Evolutionary conservation across 345 rosid genomes (phyloP).

Genomic region (Cardiospermum halicacabum): DNA sequence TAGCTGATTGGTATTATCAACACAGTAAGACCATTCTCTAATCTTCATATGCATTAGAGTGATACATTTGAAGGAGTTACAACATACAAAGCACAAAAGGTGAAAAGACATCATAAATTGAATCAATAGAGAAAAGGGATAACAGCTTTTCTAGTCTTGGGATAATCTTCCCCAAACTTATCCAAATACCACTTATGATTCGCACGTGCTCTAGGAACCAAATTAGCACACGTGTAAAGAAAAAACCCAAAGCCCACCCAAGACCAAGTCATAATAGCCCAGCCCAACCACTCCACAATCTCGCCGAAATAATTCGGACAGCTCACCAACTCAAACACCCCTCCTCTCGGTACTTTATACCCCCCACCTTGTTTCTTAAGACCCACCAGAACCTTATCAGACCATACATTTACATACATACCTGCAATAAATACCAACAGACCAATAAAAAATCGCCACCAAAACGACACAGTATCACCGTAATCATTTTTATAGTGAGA

Average conservation of each 20-base stretch:
- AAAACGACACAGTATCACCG: constrained; percentile 35
- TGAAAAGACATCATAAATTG: not conserved
- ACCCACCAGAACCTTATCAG: constrained; percentile 63
- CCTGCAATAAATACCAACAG: constrained; percentile 47
- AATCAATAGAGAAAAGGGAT: constrained; percentile 60
- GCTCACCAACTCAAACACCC: constrained; percentile 74
- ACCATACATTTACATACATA: constrained; percentile 62
- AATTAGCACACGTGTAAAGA: constrained; percentile 63
- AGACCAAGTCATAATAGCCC: constrained; percentile 88
- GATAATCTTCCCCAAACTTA: constrained; percentile 79
- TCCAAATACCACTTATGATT: constrained; percentile 61
- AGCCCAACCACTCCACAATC: constrained; percentile 80
- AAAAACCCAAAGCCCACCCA: constrained; percentile 79
- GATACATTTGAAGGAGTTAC: not conserved
- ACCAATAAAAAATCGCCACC: constrained; percentile 52
- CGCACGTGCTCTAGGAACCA: constrained; percentile 76
- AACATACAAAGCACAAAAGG: not conserved
- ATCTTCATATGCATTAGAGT: too few species aligned
- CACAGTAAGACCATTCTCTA: not conserved
- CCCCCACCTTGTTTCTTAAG: constrained; percentile 61
- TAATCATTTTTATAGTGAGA: constrained; percentile 65
- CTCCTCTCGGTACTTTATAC: constrained; percentile 74
- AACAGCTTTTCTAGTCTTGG: constrained; percentile 59
- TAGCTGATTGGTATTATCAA: not conserved
- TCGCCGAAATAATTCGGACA: constrained; percentile 93